phyloP scores from a whole-genome alignment of 139 green algal species.

The Chlorokybus atmophyticus region DNA sequence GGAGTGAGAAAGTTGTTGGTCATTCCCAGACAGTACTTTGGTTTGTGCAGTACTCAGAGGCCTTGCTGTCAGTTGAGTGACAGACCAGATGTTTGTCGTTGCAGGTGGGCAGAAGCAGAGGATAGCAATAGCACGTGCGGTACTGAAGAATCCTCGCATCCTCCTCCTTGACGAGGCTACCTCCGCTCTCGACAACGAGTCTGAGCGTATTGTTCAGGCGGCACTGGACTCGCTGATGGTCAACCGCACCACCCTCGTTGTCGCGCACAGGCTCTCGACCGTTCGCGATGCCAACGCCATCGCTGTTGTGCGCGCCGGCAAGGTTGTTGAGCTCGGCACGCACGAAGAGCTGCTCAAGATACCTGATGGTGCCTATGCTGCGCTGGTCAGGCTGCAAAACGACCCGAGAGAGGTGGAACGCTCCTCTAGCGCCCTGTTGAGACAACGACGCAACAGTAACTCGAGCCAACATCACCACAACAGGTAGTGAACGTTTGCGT shows the following conservation, averaged over 20 bases:
- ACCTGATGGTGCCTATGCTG: slow-evolving; percentile 9
- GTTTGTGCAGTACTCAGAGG: slow-evolving; percentile 1
- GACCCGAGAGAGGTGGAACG: no score
- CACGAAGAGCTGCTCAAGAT: slow-evolving; percentile 36
- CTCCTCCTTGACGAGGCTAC: slow-evolving; percentile 80
- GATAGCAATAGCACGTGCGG: slow-evolving; percentile 68
- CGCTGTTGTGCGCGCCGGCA: slow-evolving; percentile 41
- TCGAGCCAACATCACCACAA: no score
- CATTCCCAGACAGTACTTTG: no score
- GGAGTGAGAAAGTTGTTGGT: no score
- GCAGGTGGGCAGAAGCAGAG: slow-evolving; percentile 74
- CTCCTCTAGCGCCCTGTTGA: no score
- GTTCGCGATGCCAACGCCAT: slow-evolving; percentile 69
- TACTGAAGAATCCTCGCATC: slow-evolving; percentile 57
- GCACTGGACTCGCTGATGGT: slow-evolving; percentile 57
- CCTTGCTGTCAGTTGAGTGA: no score
- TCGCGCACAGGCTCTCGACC: slow-evolving; percentile 77
- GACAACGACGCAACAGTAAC: no score
- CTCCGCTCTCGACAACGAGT: slow-evolving; percentile 66
- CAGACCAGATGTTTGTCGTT: no score
- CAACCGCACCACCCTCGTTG: slow-evolving; percentile 66
- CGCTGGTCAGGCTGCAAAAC: slow-evolving; percentile 21
- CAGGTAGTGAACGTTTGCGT: no score
- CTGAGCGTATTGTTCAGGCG: slow-evolving; percentile 37
- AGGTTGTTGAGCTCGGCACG: slow-evolving; percentile 41